Evolutionary conservation across 257 asterid species (phyloP).

Genomic region (Gentiana dahurica): DNA sequence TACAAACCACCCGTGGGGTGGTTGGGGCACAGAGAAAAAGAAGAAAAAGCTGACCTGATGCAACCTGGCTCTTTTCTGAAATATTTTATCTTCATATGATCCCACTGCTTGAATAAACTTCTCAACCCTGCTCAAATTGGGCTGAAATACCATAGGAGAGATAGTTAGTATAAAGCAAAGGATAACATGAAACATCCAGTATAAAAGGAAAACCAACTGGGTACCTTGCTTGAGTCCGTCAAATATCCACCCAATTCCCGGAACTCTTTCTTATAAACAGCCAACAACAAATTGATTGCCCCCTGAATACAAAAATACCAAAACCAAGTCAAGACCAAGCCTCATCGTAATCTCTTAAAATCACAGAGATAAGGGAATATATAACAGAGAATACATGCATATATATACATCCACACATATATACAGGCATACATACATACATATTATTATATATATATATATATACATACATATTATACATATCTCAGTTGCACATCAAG

Average conservation of each 20-base stretch:
- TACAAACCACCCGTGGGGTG: too few species aligned
- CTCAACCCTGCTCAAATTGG: slow-evolving; percentile 71
- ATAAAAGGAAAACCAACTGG: slow-evolving; percentile 3
- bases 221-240: slow-evolving; percentile 87
- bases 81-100: slow-evolving; percentile 78
- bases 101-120: slow-evolving; percentile 96
- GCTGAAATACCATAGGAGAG: slow-evolving; percentile 35
- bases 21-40: background rate
- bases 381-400: too few species aligned
- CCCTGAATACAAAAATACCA: slow-evolving; percentile 40
- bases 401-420: too few species aligned
- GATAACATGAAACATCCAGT: slow-evolving; percentile 8
- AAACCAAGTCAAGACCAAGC: slow-evolving; percentile 7
- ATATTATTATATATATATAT: too few species aligned
- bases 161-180: slow-evolving; percentile 1
- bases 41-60: slow-evolving; percentile 51
- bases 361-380: too few species aligned
- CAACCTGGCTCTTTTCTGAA: slow-evolving; percentile 78
- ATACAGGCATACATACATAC: too few species aligned
- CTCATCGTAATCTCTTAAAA: background rate
- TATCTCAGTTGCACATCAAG: too few species aligned
- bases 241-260: slow-evolving; percentile 69
- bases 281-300: slow-evolving; percentile 88
- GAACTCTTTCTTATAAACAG: slow-evolving; percentile 89
- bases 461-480: too few species aligned